Conservation (phyloP, 148 eudicot species). For the Oxyria digyna region DNA sequence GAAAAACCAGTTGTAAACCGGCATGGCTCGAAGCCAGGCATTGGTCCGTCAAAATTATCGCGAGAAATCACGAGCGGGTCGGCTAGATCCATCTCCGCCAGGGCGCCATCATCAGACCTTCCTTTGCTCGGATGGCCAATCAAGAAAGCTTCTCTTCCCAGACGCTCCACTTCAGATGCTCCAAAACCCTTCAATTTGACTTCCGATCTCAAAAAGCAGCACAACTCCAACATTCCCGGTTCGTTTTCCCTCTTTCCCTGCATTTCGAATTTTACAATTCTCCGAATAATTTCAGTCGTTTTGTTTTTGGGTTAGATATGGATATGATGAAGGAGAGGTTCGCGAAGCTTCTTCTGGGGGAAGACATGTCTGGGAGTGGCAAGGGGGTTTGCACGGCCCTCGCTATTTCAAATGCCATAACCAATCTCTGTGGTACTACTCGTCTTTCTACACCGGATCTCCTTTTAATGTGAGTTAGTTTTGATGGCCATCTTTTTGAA, state of each 20-base stretch:
- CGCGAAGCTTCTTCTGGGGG: constrained; percentile 83
- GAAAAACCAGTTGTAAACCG: neutral
- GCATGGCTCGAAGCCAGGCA: neutral
- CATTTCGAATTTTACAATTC: neutral
- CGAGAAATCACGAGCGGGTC: constrained; percentile 7
- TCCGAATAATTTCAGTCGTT: neutral
- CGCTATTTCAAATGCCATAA: constrained; percentile 87
- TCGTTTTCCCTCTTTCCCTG: constrained; percentile 8
- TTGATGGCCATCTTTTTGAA: neutral
- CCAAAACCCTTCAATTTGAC: constrained; percentile 13
- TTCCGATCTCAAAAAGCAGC: constrained; percentile 36
- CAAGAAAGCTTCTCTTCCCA: constrained; percentile 31
- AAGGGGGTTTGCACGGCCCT: constrained; percentile 79
- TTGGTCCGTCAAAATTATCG: neutral
- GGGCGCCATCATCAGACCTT: constrained; percentile 19
- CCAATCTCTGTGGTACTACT: constrained; percentile 82
- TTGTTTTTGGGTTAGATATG: constrained; percentile 25
- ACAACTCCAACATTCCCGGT: constrained; percentile 52
- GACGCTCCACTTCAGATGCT: constrained; percentile 20
- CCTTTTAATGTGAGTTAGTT: neutral
- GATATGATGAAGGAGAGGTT: constrained; percentile 95
- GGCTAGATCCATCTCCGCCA: neutral
- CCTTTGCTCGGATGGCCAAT: constrained; percentile 75
- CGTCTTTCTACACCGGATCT: neutral
- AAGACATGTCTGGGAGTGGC: constrained; percentile 97